phyloP scores from a whole-genome alignment of 768 basidiomycete species.

The Artomyces pyxidatus region DNA sequence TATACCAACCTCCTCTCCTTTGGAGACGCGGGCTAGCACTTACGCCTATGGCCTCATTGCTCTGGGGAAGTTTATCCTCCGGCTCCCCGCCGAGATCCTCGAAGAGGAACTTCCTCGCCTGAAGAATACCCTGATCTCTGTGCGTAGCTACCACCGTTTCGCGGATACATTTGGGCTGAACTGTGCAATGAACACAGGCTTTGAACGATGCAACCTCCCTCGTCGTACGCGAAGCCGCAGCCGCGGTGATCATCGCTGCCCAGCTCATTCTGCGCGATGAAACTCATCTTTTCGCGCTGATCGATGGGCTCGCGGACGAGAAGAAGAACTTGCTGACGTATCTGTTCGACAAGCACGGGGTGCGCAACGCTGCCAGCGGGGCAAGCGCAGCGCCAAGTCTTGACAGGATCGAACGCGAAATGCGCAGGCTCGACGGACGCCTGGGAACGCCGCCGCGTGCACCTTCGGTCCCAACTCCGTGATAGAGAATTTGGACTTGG shows the following conservation, averaged over 20 bases:
- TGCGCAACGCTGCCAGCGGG: constrained; percentile 34
- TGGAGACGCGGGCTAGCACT: constrained; percentile 51
- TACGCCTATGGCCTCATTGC: constrained; percentile 82
- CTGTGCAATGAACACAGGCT: no score
- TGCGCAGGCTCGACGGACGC: constrained; percentile 70
- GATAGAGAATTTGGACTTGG: no score
- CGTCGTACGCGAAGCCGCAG: constrained; percentile 79
- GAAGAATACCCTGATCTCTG: constrained; percentile 59
- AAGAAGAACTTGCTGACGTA: constrained; percentile 89
- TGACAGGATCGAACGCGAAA: constrained; percentile 71
- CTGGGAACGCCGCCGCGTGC: constrained; percentile 58
- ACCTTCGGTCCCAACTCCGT: background rate
- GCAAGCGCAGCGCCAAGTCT: constrained; percentile 26
- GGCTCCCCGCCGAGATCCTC: constrained; percentile 73
- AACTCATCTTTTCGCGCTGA: constrained; percentile 68
- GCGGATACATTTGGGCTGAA: no score
- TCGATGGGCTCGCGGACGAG: constrained; percentile 79
- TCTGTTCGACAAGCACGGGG: constrained; percentile 82
- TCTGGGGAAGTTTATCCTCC: constrained; percentile 73
- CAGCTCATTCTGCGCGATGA: constrained; percentile 80
- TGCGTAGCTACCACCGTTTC: constrained; percentile 24
- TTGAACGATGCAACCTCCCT: constrained; percentile 65
- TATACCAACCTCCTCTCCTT: constrained; percentile 32
- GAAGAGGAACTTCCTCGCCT: constrained; percentile 83
- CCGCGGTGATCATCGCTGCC: constrained; percentile 74